Evolutionary conservation across 2,329 filamentous ascomycete species (phyloP), one percentile per base, ranked within the genome.

Genomic region (Ophiosphaerella herpotricha): DNA sequence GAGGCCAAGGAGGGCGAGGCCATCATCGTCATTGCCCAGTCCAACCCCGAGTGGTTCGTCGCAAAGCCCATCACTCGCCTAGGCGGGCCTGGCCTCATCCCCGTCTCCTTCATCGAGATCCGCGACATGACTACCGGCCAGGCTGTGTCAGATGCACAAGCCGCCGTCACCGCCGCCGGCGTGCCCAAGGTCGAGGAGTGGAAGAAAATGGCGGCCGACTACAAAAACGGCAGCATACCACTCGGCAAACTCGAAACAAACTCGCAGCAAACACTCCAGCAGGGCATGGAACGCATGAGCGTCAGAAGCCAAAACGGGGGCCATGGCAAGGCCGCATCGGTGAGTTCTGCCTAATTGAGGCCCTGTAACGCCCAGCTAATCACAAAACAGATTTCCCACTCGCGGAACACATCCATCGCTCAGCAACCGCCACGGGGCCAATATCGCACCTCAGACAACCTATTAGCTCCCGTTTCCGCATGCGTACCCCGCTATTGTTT

Each of bases 131-230:
- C 86, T 5, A 91, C 90, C 1, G 91, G 93, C 43, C 85, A 89
- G 60, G 83, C 92, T 0, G 91, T 97, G 1, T 74, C 83, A 14
- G 91, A 97, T 72, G 85, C 93, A 0, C 81, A 89, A 23, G 92
- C 92, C 26, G 93, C 94, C 1, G 90, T 99, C 48, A 85, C 85
- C 63, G 86, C 87, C 62, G 94, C 94, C 1, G 92, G 93, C 16
- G 92, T 99, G 7, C 94, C 94, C 11, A 88, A 87, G 66, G 94
- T 99, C 3, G 94, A 99, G 70, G 94, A 99, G 67, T 99, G 94
- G 94, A 99, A 99, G 80, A 96, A 95, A 77, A 97, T 97, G 91
- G 92, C 94, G 0, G 93, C 93, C 48, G 93, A 97, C 58, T 99
- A 99, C 77, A 99, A 99, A 80, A 97, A 97, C 72, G 96, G 92